These are phyloP conservation scores for Schwanniomyces polymorphus DNA, from an alignment of 805 yeast genomes.

Conservation along the genomic window DNA sequence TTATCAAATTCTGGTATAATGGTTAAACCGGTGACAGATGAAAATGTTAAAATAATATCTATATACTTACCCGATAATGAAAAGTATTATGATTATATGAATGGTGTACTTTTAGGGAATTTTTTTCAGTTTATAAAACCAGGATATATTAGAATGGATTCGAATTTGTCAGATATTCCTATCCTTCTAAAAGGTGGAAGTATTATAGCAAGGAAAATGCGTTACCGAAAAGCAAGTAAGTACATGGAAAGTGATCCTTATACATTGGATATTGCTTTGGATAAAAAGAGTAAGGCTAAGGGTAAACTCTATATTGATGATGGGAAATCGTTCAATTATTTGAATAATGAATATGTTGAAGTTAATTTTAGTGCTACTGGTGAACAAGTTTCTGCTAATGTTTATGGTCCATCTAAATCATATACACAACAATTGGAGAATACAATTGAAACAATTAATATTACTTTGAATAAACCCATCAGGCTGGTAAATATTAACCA, in stretches of 20 bases:
- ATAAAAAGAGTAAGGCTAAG: slow-evolving; percentile 47
- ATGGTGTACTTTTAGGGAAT: slow-evolving; percentile 21
- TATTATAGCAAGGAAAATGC: slow-evolving; percentile 62
- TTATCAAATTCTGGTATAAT: slow-evolving; percentile 71
- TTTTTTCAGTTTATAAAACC: slow-evolving; percentile 8
- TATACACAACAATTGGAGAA: slow-evolving; percentile 20
- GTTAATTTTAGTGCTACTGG: slow-evolving; percentile 40
- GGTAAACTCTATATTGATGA: slow-evolving; percentile 81
- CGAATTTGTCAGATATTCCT: slow-evolving; percentile 66
- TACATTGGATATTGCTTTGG: slow-evolving; percentile 65
- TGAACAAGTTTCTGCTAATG: slow-evolving; percentile 19
- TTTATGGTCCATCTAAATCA: slow-evolving; percentile 5
- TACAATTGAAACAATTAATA: slow-evolving; percentile 53
- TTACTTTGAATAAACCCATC: slow-evolving; percentile 40
- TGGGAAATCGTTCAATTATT: slow-evolving; percentile 68
- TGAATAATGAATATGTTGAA: slow-evolving; percentile 48
- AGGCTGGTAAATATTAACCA: too few species aligned
- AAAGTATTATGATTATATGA: slow-evolving; percentile 55
- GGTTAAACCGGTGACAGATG: slow-evolving; percentile 76
- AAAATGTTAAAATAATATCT: slow-evolving; percentile 39
- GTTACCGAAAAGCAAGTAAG: slow-evolving; percentile 77
- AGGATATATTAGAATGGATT: slow-evolving; percentile 42
- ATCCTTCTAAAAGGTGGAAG: slow-evolving; percentile 77
- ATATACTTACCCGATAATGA: slow-evolving; percentile 57
- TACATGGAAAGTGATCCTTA: slow-evolving; percentile 80